Conservation (phyloP, 2,329 filamentous ascomycete species). For the Verticillium nonalfalfae region DNA sequence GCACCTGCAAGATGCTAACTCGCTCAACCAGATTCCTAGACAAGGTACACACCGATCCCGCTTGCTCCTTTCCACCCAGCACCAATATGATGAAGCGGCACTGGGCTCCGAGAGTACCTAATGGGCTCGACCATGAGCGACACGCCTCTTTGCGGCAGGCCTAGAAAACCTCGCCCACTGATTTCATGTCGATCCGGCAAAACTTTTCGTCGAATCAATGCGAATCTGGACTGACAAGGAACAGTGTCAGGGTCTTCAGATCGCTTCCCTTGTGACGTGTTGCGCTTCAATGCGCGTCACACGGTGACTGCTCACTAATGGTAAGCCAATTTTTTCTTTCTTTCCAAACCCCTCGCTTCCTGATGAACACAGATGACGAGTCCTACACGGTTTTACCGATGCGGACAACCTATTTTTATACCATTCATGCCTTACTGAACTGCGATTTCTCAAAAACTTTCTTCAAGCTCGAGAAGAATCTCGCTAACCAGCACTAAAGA, state of each 20-base stretch:
- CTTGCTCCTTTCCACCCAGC: conserved; percentile 9
- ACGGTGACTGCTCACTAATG: neutral
- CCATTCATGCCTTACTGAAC: conserved; percentile 54
- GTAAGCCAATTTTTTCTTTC: conserved; percentile 9
- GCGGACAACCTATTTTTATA: conserved; percentile 49
- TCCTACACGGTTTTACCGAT: conserved; percentile 56
- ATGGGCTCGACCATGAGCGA: conserved; percentile 60
- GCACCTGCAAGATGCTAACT: conserved; percentile 23
- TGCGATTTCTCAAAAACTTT: conserved; percentile 2
- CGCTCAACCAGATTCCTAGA: conserved; percentile 10
- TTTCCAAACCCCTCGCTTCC: conserved; percentile 10
- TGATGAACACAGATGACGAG: conserved; percentile 57
- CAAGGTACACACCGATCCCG: conserved; percentile 13
- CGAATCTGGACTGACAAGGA: neutral
- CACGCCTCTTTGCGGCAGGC: conserved; percentile 92
- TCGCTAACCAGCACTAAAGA: conserved; percentile 10
- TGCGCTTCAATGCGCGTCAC: neutral
- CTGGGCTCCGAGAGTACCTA: conserved; percentile 80
- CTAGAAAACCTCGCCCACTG: conserved; percentile 99
- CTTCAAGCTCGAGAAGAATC: conserved; percentile 3
- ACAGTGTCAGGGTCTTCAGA: neutral
- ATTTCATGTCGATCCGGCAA: conserved; percentile 27
- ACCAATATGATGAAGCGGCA: conserved; percentile 77
- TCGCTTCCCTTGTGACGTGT: neutral
- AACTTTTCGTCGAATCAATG: neutral